Evolutionary conservation across 805 yeast species (phyloP).

Genomic region (Barnettozyma sucrosica): DNA sequence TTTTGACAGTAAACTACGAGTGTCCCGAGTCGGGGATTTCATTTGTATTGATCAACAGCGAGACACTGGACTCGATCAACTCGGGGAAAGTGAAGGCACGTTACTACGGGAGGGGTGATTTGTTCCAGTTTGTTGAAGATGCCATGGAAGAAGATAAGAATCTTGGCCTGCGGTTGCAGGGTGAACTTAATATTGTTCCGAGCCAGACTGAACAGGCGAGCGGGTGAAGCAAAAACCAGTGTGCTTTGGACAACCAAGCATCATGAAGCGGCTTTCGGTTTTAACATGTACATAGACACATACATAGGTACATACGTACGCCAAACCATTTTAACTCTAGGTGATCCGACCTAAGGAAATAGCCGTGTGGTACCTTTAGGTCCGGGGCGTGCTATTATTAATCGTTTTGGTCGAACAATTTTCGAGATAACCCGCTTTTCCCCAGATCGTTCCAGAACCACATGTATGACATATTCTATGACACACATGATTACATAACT

Average conservation of each 20-base stretch:
- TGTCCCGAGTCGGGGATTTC: conserved; percentile 52
- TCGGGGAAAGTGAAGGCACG: conserved; percentile 33
- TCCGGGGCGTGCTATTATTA: no score
- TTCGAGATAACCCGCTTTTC: not conserved
- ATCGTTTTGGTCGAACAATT: no score
- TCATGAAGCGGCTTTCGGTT: not conserved
- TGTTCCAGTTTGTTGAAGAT: conserved; percentile 36
- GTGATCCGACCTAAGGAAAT: not conserved
- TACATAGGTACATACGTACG: no score
- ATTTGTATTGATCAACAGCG: conserved; percentile 42
- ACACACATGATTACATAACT: no score
- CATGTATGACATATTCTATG: no score
- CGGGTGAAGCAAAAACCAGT: not conserved
- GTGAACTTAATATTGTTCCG: conserved; percentile 19
- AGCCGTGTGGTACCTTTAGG: not conserved
- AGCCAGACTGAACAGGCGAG: not conserved
- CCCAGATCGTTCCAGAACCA: not conserved
- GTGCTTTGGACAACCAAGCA: not conserved
- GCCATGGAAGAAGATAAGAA: conserved; percentile 36
- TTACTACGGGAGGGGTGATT: conserved; percentile 41
- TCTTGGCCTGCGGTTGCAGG: conserved; percentile 31
- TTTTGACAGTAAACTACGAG: conserved; percentile 49
- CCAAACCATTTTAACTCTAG: not conserved
- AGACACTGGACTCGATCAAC: conserved; percentile 36
- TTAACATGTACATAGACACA: no score